Evolutionary conservation across 208 protist genomes (phyloP).

Genomic region (Sergeia podlipaevii): DNA sequence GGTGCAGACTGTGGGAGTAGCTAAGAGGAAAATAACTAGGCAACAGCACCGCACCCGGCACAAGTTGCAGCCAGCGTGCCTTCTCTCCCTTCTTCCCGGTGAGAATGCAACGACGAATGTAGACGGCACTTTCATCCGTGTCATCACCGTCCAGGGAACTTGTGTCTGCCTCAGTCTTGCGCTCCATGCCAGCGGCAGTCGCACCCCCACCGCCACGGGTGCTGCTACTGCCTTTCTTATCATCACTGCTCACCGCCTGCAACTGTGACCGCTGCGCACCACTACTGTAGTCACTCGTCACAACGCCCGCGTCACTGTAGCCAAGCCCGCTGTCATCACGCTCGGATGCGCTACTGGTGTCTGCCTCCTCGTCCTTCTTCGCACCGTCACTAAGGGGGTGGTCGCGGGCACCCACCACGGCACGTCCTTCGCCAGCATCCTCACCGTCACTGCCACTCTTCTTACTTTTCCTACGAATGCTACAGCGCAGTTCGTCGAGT

Average conservation of each 20-base stretch:
- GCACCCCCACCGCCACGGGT: background rate
- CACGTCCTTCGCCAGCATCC: background rate
- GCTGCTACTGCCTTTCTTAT: too few relatives aligned
- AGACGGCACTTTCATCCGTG: too few relatives aligned
- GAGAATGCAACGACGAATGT: conserved; percentile 61
- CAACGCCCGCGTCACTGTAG: background rate
- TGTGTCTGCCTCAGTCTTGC: too few relatives aligned
- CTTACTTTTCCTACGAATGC: too few relatives aligned
- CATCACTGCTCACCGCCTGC: too few relatives aligned
- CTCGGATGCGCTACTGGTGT: conserved; percentile 1
- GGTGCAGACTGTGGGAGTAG: conserved; percentile 61
- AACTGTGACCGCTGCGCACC: too few relatives aligned
- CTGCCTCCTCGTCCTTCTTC: background rate
- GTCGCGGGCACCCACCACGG: too few relatives aligned
- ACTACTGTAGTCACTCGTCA: too few relatives aligned
- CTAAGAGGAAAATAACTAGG: conserved; percentile 33
- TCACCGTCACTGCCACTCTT: conserved; percentile 4
- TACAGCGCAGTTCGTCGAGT: background rate
- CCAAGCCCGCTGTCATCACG: too few relatives aligned
- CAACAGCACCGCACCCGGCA: conserved; percentile 37
- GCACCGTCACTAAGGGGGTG: too few relatives aligned
- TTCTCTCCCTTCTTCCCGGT: conserved; percentile 55
- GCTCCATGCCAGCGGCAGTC: too few relatives aligned
- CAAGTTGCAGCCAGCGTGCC: conserved; percentile 34
- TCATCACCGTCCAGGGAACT: too few relatives aligned